phyloP scores from a whole-genome alignment of 2,329 filamentous ascomycete species.

The Chaetomium strumarium region DNA sequence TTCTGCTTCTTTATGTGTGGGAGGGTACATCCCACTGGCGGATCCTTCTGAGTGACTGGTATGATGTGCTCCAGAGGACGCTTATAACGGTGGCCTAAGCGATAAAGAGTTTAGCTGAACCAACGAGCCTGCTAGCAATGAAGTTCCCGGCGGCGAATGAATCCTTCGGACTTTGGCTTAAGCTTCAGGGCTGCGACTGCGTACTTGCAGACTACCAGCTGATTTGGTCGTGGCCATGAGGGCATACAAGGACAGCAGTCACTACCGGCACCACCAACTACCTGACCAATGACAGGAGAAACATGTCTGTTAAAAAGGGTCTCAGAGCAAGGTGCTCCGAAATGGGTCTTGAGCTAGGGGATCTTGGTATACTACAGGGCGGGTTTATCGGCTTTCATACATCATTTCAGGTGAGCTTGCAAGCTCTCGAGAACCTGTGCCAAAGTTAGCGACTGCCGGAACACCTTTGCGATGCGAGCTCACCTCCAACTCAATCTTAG shows the following conservation, averaged over 20 bases:
- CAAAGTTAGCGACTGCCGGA: slow-evolving; percentile 33
- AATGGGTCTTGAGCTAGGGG: slow-evolving; percentile 24
- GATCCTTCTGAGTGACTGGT: too few species aligned
- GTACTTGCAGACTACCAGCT: too few species aligned
- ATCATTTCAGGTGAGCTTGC: slow-evolving; percentile 71
- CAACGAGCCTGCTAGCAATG: too few species aligned
- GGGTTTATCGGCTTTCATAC: slow-evolving; percentile 38
- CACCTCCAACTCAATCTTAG: slow-evolving; percentile 98
- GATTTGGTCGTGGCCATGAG: too few species aligned
- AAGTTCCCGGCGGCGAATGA: too few species aligned
- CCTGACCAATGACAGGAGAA: background rate
- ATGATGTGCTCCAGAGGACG: too few species aligned
- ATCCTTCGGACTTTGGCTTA: too few species aligned
- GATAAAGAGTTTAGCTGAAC: too few species aligned
- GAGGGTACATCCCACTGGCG: too few species aligned
- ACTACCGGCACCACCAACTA: slow-evolving; percentile 5
- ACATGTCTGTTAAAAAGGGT: slow-evolving; percentile 1
- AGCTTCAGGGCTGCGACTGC: too few species aligned
- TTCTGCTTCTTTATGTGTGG: too few species aligned
- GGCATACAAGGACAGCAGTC: background rate
- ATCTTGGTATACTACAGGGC: slow-evolving; percentile 29
- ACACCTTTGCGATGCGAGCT: slow-evolving; percentile 20
- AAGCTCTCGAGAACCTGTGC: slow-evolving; percentile 74
- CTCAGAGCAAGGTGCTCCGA: slow-evolving; percentile 14
- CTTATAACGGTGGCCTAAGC: too few species aligned